Conservation (phyloP, 2,329 filamentous ascomycete genomes). For the Neofusicoccum parvum region DNA sequence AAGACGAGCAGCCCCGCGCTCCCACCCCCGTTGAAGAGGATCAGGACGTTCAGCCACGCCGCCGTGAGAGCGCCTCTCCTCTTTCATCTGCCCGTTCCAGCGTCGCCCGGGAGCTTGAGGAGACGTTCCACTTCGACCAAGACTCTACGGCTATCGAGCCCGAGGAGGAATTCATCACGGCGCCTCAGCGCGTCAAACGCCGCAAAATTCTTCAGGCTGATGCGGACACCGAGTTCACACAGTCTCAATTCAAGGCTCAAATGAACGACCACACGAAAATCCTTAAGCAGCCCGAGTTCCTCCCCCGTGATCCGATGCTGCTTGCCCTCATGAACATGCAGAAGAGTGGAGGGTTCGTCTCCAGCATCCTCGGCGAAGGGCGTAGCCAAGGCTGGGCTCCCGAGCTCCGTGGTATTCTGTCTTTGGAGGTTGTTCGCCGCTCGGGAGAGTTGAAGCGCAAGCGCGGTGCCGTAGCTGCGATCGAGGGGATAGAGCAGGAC, state of each 20-base stretch:
- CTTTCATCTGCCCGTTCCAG: conserved; percentile 57
- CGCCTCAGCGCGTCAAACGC: conserved; percentile 74
- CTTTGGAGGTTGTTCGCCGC: conserved; percentile 75
- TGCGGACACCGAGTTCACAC: conserved; percentile 74
- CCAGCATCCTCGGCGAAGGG: conserved; percentile 79
- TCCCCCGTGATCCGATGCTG: conserved; percentile 84
- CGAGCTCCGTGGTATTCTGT: conserved; percentile 90
- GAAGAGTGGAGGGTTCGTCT: conserved; percentile 85
- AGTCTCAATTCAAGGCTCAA: conserved; percentile 78
- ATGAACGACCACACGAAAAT: conserved; percentile 86
- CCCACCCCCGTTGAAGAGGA: neutral
- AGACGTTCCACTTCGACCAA: conserved; percentile 52
- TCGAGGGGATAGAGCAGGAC: conserved; percentile 70
- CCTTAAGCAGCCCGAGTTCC: conserved; percentile 76
- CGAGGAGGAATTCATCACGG: conserved; percentile 57
- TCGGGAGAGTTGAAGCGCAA: conserved; percentile 88
- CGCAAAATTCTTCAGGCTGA: conserved; percentile 84
- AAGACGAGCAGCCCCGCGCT: conserved; percentile 8
- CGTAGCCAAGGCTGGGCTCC: conserved; percentile 83
- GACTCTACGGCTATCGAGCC: conserved; percentile 47
- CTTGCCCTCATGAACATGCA: conserved; percentile 90
- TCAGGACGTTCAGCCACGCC: conserved; percentile 25
- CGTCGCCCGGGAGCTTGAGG: conserved; percentile 64
- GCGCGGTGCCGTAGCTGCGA: conserved; percentile 82
- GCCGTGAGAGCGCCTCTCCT: conserved; percentile 54